Base-by-base conservation (phyloP, 352 stramenopile genomes). In the Phytophthora pluvialis region DNA sequence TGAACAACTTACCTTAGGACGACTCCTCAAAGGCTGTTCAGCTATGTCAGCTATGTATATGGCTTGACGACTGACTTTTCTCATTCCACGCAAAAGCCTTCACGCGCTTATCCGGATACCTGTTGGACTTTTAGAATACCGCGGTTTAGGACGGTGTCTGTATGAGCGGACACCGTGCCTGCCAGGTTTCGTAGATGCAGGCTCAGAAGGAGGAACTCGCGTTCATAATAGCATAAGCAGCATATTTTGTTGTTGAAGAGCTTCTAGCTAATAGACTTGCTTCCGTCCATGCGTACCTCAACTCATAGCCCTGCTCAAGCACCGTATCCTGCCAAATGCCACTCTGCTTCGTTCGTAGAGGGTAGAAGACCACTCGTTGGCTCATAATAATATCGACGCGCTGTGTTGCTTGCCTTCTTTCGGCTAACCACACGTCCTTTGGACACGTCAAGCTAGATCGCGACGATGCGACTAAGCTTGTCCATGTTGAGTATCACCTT, bases 401-500 rank as follows among this genome's bases (percentile, higher is more conserved):
- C 18, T 49, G 18, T 29, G 52, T 33, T 50, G 32, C 32, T 33
- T 54, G 36, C 26, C 60, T 61, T 49, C 60, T 21, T 61, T 56
- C 44, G 50, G 42, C 8, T 52, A 56, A 21, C 25, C 16, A 43
- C 45, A 48, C 6, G 15, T 57, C 26, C 9, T 13, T 45, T 9
- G 1, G 6, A 31, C 12, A 47, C 35, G 35, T 45, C 5, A 29
- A 48, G 18, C 21, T 53, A 51, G 29, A 64, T 68, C 8, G 39
- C 50, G 39, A 73, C 47, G 13, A 59, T 73, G 32, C 51, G 60
- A 35, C 42, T 43, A 42, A 66, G 33, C 18, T 53, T 59, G 39
- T 72, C 48, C 28, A 72, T 54, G 26, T 70, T 64, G 35, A 66
- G 42, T 11, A 54, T 35, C 38, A 70, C 56, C 10, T 75, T 75